Base-by-base conservation (phyloP, 129 eudicot species). In the Kitagawia praeruptora region DNA sequence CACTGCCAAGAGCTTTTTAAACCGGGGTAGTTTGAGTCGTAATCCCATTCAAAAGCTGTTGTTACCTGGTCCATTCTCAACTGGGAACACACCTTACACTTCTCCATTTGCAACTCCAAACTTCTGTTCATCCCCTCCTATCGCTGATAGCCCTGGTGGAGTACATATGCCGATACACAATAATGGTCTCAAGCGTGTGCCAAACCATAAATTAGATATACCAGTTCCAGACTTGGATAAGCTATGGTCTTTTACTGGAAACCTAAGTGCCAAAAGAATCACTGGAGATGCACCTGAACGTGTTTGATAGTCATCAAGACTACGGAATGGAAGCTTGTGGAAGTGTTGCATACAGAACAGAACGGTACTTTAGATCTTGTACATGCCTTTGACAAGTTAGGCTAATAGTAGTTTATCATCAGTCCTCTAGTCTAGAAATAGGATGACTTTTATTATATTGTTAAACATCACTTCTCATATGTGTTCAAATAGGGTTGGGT, bases 51-150 rank as follows among this genome's bases (percentile, higher is more conserved):
- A 94, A 73, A 92, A 93, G 82, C 85, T 82, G 44, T 87, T 94
- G 84, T 90, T 96, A 9, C 96, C 96, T 14, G 92, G 98, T 70
- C 97, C 98, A 44, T 92, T 94, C 80, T 90, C 98, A 51, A 84
- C 92, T 83, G 93, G 87, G 54, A 91, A 84, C 81, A 82, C 92
- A 0, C 97, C 97, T 49, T 91, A 81, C 79, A 83, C 88, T n/a
- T 94, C 96, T 38, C 97, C 98, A 0, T 92, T 94, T 80, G 97
- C 98, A 28, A 94, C 96, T 66, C 97, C 98, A 69, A 80, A 86
- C 13, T 83, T 89, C 70, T 89, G 97, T 71, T 83, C 85, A 38
- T 91, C 98, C 27, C 93, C 98, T 25, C 87, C 87, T 19, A 27
- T 84, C 73, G 70, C 75, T 16, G 82, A 85, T 23, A 85, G 88